Conservation (phyloP, 257 asterid species). For the Gardenia jasminoides region DNA sequence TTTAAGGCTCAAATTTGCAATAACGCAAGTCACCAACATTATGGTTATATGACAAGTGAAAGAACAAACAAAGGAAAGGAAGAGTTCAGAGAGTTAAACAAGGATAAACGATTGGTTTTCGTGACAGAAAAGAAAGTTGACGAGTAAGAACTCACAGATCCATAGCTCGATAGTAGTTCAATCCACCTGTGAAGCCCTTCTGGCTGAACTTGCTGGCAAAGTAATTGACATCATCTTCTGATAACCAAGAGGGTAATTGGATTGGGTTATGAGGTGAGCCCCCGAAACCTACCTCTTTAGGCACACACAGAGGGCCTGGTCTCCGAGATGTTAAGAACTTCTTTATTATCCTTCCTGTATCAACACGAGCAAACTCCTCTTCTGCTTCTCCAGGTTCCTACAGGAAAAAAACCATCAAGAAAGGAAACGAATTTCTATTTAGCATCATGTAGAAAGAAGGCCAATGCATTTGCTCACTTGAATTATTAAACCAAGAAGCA, state of each 20-base stretch:
- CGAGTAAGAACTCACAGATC: constrained; percentile 57
- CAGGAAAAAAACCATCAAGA: not conserved
- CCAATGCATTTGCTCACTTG: not conserved
- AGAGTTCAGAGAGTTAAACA: not conserved
- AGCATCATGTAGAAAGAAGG: not conserved
- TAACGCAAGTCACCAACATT: not conserved
- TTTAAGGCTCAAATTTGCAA: not conserved
- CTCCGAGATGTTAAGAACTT: constrained; percentile 48
- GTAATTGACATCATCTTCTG: constrained; percentile 71
- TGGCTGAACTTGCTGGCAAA: constrained; percentile 60
- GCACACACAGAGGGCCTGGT: constrained; percentile 49
- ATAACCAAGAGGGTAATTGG: constrained; percentile 75
- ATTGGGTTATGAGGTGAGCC: constrained; percentile 56
- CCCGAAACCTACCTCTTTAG: constrained; percentile 68
- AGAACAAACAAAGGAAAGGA: not conserved
- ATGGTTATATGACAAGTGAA: not conserved
- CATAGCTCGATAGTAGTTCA: constrained; percentile 87
- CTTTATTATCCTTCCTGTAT: constrained; percentile 52
- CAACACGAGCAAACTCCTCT: constrained; percentile 65
- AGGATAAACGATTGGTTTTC: too few relatives aligned
- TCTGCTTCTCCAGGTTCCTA: constrained; percentile 87
- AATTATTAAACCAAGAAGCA: not conserved
- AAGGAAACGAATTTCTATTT: not conserved
- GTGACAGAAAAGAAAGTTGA: not conserved
- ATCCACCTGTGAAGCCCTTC: constrained; percentile 86